A percentile compares a stretch with the other conserved stretches of the same genome.
Conservation (phyloP, 139 green algal species). For the Limnomonas spitsbergensis region DNA sequence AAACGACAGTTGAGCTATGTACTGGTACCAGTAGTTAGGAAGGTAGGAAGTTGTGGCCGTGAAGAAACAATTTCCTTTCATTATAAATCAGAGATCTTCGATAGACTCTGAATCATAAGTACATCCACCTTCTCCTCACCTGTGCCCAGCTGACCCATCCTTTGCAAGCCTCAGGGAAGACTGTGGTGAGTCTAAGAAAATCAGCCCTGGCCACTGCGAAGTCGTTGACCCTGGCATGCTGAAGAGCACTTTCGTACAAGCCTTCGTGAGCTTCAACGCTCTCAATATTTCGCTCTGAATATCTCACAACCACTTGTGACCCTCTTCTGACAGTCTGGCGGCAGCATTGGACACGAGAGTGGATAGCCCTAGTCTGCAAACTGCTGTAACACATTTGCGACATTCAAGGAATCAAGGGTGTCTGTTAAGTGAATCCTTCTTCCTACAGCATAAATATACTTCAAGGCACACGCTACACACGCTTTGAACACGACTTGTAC, state of each 20-base stretch:
- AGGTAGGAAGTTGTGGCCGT: neutral
- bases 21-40: slow-evolving; percentile 7
- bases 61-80: neutral
- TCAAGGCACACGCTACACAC: too few species aligned
- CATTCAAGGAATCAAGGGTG: too few species aligned
- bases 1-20: slow-evolving; percentile 44
- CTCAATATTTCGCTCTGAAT: neutral
- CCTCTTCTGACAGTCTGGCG: neutral
- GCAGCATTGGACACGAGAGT: neutral
- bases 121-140: slow-evolving; percentile 32
- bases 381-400: too few species aligned
- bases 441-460: too few species aligned
- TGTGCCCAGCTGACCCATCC: slow-evolving; percentile 1
- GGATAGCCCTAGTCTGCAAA: too few species aligned
- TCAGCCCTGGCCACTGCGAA: neutral
- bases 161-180: neutral
- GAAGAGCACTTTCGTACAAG: neutral
- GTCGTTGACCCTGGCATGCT: neutral
- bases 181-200: neutral
- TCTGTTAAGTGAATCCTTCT: too few species aligned
- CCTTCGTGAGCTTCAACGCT: neutral
- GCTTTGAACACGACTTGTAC: too few species aligned
- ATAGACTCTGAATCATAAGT: too few species aligned
- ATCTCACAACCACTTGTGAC: neutral
- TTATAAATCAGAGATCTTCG: too few species aligned